Percentiles rank a stretch among this genome's conserved stretches.
Conservation (phyloP, 768 basidiomycete species). For the Tulasnella sp. region DNA sequence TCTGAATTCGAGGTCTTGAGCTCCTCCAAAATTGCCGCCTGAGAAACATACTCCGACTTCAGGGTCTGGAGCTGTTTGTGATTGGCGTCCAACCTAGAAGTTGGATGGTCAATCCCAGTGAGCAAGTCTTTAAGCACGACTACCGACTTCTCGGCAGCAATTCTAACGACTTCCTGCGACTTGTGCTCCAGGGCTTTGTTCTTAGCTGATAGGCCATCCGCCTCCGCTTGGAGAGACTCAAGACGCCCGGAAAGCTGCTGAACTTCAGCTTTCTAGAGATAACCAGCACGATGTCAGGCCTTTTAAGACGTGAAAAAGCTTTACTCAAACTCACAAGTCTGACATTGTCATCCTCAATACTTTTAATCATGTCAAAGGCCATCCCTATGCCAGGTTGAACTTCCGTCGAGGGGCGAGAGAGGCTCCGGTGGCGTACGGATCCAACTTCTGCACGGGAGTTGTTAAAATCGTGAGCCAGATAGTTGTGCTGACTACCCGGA, state of each 20-base stretch:
- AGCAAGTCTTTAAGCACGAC: background rate
- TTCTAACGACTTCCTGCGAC: background rate
- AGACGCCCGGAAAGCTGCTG: background rate
- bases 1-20: background rate
- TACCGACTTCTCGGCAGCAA: background rate
- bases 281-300: background rate
- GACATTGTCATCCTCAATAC: background rate
- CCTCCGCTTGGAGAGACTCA: background rate
- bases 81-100: background rate
- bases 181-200: background rate
- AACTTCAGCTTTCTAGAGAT: conserved; percentile 8
- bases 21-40: background rate
- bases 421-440: background rate
- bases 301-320: background rate
- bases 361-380: background rate
- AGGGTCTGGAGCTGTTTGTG: background rate
- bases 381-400: background rate
- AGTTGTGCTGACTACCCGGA: background rate
- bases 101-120: background rate
- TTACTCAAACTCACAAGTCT: background rate
- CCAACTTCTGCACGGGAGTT: background rate
- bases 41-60: background rate
- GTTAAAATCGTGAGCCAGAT: background rate
- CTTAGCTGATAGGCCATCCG: background rate
- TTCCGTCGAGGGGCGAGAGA: background rate